Conservation (phyloP, 306 rosid species). For the Rosa chinensis region DNA sequence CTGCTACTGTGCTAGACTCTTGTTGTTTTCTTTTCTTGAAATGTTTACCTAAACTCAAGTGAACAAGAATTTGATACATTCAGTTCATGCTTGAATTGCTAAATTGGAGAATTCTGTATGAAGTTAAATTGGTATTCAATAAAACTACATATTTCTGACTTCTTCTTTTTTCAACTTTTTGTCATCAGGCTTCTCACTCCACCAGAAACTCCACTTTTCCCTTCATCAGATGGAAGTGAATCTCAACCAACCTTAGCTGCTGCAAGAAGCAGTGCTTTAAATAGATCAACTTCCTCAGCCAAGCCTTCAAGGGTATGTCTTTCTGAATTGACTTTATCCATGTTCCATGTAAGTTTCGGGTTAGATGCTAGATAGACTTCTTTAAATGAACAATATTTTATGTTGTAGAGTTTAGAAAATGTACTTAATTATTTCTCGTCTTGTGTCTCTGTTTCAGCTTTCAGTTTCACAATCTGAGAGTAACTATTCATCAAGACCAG, state of each 20-base stretch:
- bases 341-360: constrained; percentile 9
- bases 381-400: neutral
- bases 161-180: constrained; percentile 6
- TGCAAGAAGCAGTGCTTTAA: constrained; percentile 53
- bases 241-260: constrained; percentile 47
- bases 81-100: neutral
- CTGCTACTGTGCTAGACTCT: neutral
- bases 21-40: neutral
- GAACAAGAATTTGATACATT: neutral
- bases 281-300: constrained; percentile 62
- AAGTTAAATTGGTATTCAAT: neutral
- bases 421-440: neutral
- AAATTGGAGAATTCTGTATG: neutral
- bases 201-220: constrained; percentile 86
- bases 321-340: constrained; percentile 16
- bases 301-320: constrained; percentile 82
- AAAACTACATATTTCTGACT: neutral
- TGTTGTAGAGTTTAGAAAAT: neutral
- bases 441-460: constrained; percentile 58
- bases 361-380: neutral
- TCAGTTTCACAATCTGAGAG: constrained; percentile 85
- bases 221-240: constrained; percentile 64
- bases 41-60: neutral
- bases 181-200: constrained; percentile 95
- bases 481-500: constrained; percentile 64